Base-by-base conservation (phyloP, 306 rosid genomes). In the Nissolia schottii region DNA sequence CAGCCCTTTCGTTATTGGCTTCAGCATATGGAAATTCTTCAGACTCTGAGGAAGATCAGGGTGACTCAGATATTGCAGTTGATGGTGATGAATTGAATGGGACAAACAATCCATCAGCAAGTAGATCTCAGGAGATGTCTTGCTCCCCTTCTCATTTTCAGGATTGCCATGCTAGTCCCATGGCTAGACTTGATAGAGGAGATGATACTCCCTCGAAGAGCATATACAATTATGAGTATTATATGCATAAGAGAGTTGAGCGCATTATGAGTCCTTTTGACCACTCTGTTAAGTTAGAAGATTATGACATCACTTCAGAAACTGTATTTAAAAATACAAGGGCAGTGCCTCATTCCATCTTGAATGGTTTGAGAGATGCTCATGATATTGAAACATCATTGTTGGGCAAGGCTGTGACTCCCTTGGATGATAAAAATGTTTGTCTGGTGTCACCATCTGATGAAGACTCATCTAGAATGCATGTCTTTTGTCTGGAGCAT, bases 401-500 rank as follows among this genome's bases (percentile, higher is more conserved):
- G 73, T 78, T 81, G 65, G 77, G 73, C 50, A 75, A 87, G 64
- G 27, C 83, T 31, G 32, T 31, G 40, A 67, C 62, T 67, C 62
- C 84, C 38, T 59, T 66, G 43, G 85, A 71, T 77, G 82, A 59
- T 56, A 77, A 79, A 74, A 79, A 74, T 22, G 59, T 74, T 81
- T 60, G 82, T 4, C 68, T 86, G 75, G 73, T 54, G 75, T 87
- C 89, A 54, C 71, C 78, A 43, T 81, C 85, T 32, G 92, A 95
- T 14, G 89, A 88, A 46, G 97, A 95, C 76, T 88, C 96, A 20
- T 88, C 96, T 54, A 89, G 97, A 82, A 76, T 89, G 93, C 99
- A 95, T 84, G 93, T 95, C 40, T 95, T 95, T 75, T 95, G 99
- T 81, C 91, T 91, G 29, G 99, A 92, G 85, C 99, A 95, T 83